These are phyloP conservation scores for Trichoderma sp. DNA, from an alignment of 2,329 filamentous ascomycete species.

Conservation along the genomic window DNA sequence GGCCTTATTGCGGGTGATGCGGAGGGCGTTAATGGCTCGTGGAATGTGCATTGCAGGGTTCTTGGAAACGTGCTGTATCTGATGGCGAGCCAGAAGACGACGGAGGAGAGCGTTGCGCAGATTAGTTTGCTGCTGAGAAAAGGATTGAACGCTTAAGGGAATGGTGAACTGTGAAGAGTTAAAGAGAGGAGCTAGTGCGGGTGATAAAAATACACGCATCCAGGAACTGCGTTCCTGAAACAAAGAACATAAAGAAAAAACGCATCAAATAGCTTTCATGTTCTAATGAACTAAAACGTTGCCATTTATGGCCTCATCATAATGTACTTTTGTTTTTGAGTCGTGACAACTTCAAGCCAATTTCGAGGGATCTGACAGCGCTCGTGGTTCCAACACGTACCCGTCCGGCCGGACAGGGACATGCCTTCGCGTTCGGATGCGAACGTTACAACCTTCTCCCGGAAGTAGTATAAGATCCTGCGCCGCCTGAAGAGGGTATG, in stretches of 20 bases:
- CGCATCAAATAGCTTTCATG: background rate
- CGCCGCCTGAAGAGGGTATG: too few relatives aligned
- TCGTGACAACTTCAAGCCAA: too few relatives aligned
- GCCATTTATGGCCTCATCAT: background rate
- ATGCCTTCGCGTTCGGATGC: too few relatives aligned
- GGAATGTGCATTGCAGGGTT: conserved; percentile 54
- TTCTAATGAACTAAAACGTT: background rate
- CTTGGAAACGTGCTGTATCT: conserved; percentile 59
- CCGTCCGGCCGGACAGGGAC: too few relatives aligned
- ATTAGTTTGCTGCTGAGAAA: conserved; percentile 25
- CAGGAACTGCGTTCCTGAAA: background rate
- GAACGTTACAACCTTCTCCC: too few relatives aligned
- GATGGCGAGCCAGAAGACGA: conserved; percentile 53
- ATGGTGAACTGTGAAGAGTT: background rate
- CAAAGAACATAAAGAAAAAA: background rate
- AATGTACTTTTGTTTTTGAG: background rate
- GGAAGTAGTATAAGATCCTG: too few relatives aligned
- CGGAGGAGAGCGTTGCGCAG: conserved; percentile 29
- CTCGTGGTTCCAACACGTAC: too few relatives aligned
- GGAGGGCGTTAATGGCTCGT: conserved; percentile 32
- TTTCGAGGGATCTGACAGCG: too few relatives aligned
- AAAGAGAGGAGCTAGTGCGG: background rate
- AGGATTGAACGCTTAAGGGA: background rate
- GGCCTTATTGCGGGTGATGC: conserved; percentile 30
- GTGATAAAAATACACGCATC: background rate